These are phyloP conservation scores for Lyophyllum atratum DNA, from an alignment of 768 basidiomycete genomes.

Conservation along the genomic window DNA sequence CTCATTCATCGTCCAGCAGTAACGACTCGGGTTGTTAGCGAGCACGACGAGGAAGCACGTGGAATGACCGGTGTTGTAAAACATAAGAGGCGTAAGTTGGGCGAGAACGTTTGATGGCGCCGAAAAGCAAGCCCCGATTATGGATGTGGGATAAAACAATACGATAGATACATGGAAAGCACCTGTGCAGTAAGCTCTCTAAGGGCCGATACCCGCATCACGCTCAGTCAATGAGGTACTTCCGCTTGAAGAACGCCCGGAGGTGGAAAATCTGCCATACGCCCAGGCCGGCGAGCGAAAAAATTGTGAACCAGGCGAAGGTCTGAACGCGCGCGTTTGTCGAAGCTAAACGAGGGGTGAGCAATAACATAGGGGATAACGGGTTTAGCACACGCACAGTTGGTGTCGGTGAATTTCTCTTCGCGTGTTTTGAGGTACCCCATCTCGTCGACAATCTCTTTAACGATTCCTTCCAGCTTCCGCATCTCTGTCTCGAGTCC, in stretches of 20 bases:
- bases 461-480: constrained; percentile 92
- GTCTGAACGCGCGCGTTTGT: constrained; percentile 90
- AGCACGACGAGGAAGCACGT: too few relatives aligned
- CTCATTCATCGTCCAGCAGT: too few relatives aligned
- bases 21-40: too few relatives aligned
- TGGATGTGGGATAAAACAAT: constrained; percentile 1
- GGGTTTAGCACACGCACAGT: constrained; percentile 57
- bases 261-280: constrained; percentile 96
- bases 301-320: constrained; percentile 88
- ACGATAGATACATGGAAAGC: constrained; percentile 6
- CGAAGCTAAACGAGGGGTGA: constrained; percentile 59
- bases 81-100: too few relatives aligned
- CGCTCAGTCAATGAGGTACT: constrained; percentile 83
- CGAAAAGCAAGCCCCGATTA: not conserved
- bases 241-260: constrained; percentile 93
- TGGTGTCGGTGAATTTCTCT: constrained; percentile 84
- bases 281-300: constrained; percentile 78
- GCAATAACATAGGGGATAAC: not conserved
- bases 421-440: constrained; percentile 90
- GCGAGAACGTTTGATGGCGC: not conserved
- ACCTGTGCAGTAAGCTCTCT: not conserved
- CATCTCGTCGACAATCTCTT: constrained; percentile 94
- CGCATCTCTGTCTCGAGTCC: constrained; percentile 98
- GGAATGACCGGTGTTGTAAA: too few relatives aligned
- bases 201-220: not conserved